Conservation (phyloP, 768 basidiomycete species). For the Kockovaella imperatae region DNA sequence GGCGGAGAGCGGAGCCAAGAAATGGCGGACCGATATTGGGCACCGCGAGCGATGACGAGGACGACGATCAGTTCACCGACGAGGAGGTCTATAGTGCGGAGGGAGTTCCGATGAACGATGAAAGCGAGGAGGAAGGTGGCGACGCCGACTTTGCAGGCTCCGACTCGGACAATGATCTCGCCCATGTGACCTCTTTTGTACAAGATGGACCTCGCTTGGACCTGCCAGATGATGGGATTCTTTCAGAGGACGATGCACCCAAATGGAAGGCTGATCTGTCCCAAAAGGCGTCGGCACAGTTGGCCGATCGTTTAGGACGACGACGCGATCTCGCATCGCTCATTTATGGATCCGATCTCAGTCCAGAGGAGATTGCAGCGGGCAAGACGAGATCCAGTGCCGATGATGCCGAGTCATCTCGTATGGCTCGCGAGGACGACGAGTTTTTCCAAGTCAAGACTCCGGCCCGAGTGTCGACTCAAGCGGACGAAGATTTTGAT, state of each 20-base stretch:
- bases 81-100: slow-evolving; percentile 46
- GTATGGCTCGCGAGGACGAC: slow-evolving; percentile 48
- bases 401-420: slow-evolving; percentile 30
- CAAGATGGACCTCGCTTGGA: slow-evolving; percentile 53
- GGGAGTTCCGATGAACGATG: slow-evolving; percentile 36
- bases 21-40: slow-evolving; percentile 38
- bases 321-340: slow-evolving; percentile 74
- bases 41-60: slow-evolving; percentile 47
- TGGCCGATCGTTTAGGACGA: slow-evolving; percentile 48
- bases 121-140: slow-evolving; percentile 34
- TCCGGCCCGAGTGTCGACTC: slow-evolving; percentile 14
- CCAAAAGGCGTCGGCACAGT: slow-evolving; percentile 50
- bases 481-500: slow-evolving; percentile 49
- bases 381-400: slow-evolving; percentile 45
- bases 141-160: slow-evolving; percentile 42
- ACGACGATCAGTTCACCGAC: slow-evolving; percentile 26
- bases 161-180: slow-evolving; percentile 41
- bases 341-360: slow-evolving; percentile 65
- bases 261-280: slow-evolving; percentile 68
- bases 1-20: slow-evolving; percentile 32
- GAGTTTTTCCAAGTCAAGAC: slow-evolving; percentile 61
- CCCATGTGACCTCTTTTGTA: slow-evolving; percentile 47
- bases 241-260: slow-evolving; percentile 51
- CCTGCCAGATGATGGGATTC: slow-evolving; percentile 49
- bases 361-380: slow-evolving; percentile 60